Evolutionary conservation across 768 basidiomycete genomes (phyloP).

Genomic region (Goffeauzyma gilvescens): DNA sequence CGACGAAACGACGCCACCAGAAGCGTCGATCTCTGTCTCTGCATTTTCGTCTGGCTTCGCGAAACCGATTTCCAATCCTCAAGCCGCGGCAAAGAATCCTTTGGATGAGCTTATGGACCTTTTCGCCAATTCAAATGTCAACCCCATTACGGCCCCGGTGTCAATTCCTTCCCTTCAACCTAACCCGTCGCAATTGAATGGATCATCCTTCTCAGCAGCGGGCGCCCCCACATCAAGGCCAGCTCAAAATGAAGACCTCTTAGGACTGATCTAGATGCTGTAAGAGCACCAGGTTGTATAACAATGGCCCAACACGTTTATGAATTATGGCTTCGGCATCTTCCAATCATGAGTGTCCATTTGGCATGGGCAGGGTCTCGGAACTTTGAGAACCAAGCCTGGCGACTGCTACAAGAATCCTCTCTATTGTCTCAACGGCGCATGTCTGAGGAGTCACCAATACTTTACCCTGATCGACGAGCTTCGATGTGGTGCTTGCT

Average conservation of each 20-base stretch:
- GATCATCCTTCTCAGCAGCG: not conserved
- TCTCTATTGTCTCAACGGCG: no score
- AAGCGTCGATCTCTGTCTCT: slow-evolving; percentile 35
- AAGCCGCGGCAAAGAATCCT: slow-evolving; percentile 68
- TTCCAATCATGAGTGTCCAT: no score
- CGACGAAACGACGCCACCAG: slow-evolving; percentile 40
- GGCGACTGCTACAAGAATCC: no score
- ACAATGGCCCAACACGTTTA: no score
- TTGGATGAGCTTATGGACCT: slow-evolving; percentile 85
- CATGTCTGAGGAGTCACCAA: no score
- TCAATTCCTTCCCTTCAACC: no score
- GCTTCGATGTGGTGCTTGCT: no score
- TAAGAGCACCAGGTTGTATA: not conserved
- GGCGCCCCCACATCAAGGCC: not conserved
- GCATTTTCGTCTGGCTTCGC: slow-evolving; percentile 34
- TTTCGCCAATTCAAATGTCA: slow-evolving; percentile 43
- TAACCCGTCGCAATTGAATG: not conserved
- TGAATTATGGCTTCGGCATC: no score
- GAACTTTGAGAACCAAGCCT: no score
- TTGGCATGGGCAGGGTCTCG: no score
- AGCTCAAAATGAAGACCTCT: not conserved
- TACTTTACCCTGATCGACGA: no score
- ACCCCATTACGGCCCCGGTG: no score
- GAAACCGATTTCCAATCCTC: slow-evolving; percentile 15
- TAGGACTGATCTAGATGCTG: not conserved